A percentile compares a stretch with the other conserved stretches of the same genome.
Conservation (phyloP, 2,329 filamentous ascomycete species). For the Byssochlamys sp. region DNA sequence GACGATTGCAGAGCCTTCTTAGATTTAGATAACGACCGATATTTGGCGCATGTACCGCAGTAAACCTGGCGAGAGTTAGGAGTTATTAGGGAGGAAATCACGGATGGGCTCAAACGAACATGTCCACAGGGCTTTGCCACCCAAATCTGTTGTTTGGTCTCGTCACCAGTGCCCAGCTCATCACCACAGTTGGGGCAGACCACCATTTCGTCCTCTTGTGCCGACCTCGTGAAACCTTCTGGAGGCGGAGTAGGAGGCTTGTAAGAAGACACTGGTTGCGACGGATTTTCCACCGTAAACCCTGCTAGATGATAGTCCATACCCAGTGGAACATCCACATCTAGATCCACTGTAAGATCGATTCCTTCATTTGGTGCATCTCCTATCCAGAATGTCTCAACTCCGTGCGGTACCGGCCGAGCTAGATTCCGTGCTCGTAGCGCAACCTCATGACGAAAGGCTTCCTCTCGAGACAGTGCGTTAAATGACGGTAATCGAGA, state of each 20-base stretch:
- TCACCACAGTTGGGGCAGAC: slow-evolving; percentile 80
- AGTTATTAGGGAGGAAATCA: not conserved
- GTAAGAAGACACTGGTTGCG: slow-evolving; percentile 33
- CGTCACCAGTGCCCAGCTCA: slow-evolving; percentile 67
- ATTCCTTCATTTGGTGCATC: slow-evolving; percentile 11
- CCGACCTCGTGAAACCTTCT: slow-evolving; percentile 71
- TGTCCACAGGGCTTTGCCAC: slow-evolving; percentile 84
- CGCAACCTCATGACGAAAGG: slow-evolving; percentile 15
- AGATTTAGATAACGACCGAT: slow-evolving; percentile 27
- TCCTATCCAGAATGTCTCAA: slow-evolving; percentile 17
- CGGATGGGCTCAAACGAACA: slow-evolving; percentile 46
- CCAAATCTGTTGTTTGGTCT: slow-evolving; percentile 77
- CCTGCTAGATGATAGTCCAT: slow-evolving; percentile 28
- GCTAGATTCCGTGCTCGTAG: slow-evolving; percentile 8
- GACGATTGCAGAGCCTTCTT: slow-evolving; percentile 20
- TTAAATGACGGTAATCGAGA: slow-evolving; percentile 1
- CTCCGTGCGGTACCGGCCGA: slow-evolving; percentile 5
- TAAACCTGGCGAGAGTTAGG: slow-evolving; percentile 31
- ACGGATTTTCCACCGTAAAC: slow-evolving; percentile 6
- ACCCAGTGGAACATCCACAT: slow-evolving; percentile 16
- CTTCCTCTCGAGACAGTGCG: slow-evolving; percentile 4
- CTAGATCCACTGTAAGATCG: slow-evolving; percentile 19
- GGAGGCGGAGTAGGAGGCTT: slow-evolving; percentile 55
- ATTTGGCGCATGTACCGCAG: slow-evolving; percentile 38
- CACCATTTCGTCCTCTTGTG: slow-evolving; percentile 60